Base-by-base conservation (phyloP, 345 rosid genomes). In the Psidium guajava region DNA sequence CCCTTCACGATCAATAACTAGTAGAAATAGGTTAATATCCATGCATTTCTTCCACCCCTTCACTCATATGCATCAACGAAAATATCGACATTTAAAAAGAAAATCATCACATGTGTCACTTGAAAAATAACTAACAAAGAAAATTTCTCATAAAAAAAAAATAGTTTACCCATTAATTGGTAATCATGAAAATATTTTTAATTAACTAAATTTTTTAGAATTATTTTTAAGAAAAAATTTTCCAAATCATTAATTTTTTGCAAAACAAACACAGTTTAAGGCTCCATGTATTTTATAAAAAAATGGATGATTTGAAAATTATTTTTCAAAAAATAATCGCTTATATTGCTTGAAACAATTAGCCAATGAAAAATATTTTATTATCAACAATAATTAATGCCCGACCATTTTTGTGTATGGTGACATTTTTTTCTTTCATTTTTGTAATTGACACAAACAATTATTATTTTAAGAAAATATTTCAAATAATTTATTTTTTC, bases 21-120 rank as follows among this genome's bases (percentile, higher is more conserved):
- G 12, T 10, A 49, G 20, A 15, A 52, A 52, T 52, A 15, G 54
- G 20, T 15, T 6, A 61, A 9, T 61, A 61, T 28, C 21, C 32
- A 61, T 15, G 74, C 42, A 61, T 61, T 61, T 61, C 21, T 61
- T 0, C 0, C 7, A 61, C 32, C 11, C 11, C 36, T 18, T 61
- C 8, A 61, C 1, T 0, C 0, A 7, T 0, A 61, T 27, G 21
- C 6, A 3, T 61, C 32, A 7, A 27, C 0, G 0, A 61, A 27
- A 28, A 14, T 61, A 15, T 61, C 28, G 28, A 61, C 5, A 15
- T 28, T 61, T 61, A 14, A 27, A 52, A 52, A 0, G 36, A 61
- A 61, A 61, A 61, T 27, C 8, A 9, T 61, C 0, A 0, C 21
- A 14, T 27, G 8, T 28, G 15, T 28, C 74, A 27, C 36, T 0